Evolutionary conservation across 2,329 filamentous ascomycete genomes (phyloP), one percentile per base, ranked within the genome.

Genomic region (Neopestalotiopsis rosae): DNA sequence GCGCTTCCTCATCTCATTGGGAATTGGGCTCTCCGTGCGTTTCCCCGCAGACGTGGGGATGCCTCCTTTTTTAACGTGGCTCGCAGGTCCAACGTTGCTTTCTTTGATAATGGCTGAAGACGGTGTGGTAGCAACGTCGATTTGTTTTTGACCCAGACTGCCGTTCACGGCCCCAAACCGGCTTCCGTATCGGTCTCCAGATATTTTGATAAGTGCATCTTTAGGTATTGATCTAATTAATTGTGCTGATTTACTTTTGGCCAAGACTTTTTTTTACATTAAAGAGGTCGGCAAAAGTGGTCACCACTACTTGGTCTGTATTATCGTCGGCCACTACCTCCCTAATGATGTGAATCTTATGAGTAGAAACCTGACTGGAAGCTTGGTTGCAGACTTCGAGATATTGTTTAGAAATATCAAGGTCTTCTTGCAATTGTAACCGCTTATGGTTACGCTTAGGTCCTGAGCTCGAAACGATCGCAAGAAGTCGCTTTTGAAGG

Each of bases 211-310:
- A 74, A 81, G 74, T 70, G 69, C 68, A 65, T 76, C 77, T 58
- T 76, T 74, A 24, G 72, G 71, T 73, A 82, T 79, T 67, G 34
- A 38, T 38, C 78, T 3, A 10, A 38, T 3, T 10, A 38, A 10
- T 38, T 38, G 34, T 38, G 34, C 34, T 10, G 34, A 38, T 32
- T 75, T 76, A 34, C 70, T 74, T 69, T 72, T 79, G 5, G 80
- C 78, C 66, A 73, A 63, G 45, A 77, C 80, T n/a, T 73, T 79
- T 82, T 69, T 74, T 77, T 65, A 83, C 74, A 70, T 82, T 75
- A 68, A 84, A 83, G 65, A 83, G 74, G 76, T 82, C 81, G 52
- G 80, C 80, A 69, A 81, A 71, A 69, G 80, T 82, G 68, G 76
- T 82, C 68, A 83, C 75, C 68, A 83, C 78, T 38, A 82, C 75